Conservation (phyloP, 371 early-diverging fungal species). For the Mortierella sp. region DNA sequence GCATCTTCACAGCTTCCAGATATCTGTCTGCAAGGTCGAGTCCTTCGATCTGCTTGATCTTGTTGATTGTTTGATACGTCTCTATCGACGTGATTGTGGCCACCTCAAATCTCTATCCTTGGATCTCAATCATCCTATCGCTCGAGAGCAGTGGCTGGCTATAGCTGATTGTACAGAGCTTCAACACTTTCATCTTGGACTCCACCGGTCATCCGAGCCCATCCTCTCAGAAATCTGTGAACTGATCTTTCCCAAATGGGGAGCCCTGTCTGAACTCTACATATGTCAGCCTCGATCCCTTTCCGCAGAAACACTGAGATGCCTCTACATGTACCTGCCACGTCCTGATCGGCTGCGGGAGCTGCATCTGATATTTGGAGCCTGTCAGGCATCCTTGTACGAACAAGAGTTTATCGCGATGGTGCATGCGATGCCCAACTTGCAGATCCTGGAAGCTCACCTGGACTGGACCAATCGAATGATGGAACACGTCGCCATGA, state of each 20-base stretch:
- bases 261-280: conserved; percentile 18
- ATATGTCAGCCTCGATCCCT: conserved; percentile 45
- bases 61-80: conserved; percentile 10
- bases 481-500: conserved; percentile 47
- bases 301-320: conserved; percentile 18
- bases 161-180: conserved; percentile 40
- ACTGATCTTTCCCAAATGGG: conserved; percentile 27
- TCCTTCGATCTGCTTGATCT: conserved; percentile 22
- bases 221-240: conserved; percentile 31
- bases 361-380: conserved; percentile 47
- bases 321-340: conserved; percentile 28
- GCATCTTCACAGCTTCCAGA: conserved; percentile 31
- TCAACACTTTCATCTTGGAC: conserved; percentile 38
- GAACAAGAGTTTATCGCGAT: conserved; percentile 51
- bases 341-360: conserved; percentile 26
- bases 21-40: conserved; percentile 31
- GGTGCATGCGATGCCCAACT: conserved; percentile 42
- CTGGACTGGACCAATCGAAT: conserved; percentile 47
- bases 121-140: conserved; percentile 30
- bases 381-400: conserved; percentile 40
- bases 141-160: conserved; percentile 15
- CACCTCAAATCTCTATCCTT: conserved; percentile 21
- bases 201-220: conserved; percentile 36
- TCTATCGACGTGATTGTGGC: conserved; percentile 19
- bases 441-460: conserved; percentile 34